Evolutionary conservation across 257 asterid genomes (phyloP).

Genomic region (Solanum sitiens): DNA sequence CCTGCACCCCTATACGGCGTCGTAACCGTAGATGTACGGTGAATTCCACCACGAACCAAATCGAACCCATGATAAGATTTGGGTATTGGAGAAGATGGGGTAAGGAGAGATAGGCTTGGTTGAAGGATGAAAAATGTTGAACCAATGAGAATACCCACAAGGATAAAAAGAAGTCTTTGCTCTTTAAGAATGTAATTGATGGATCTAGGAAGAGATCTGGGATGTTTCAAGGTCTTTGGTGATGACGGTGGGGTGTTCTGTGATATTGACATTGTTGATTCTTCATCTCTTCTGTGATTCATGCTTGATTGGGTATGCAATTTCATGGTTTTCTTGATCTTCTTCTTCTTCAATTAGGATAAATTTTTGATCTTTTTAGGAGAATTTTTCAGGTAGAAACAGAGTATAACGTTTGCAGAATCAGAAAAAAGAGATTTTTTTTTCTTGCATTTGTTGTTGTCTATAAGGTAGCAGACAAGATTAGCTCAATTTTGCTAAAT

Average conservation of each 20-base stretch:
- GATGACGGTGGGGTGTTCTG: slow-evolving; percentile 39
- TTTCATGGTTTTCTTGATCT: slow-evolving; percentile 36
- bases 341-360: neutral
- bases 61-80: neutral
- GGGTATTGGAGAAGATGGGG: slow-evolving; percentile 17
- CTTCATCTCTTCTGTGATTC: slow-evolving; percentile 45
- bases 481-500: neutral
- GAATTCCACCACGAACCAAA: neutral
- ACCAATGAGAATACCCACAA: slow-evolving; percentile 68
- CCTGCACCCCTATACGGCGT: neutral
- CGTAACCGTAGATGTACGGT: neutral
- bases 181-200: slow-evolving; percentile 66
- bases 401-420: neutral
- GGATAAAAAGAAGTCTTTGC: slow-evolving; percentile 75
- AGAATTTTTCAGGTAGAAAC: neutral
- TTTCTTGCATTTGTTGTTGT: neutral
- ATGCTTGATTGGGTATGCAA: slow-evolving; percentile 43
- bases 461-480: neutral
- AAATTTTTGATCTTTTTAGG: neutral
- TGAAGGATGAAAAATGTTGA: slow-evolving; percentile 68
- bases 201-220: slow-evolving; percentile 76
- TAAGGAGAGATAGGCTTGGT: slow-evolving; percentile 13
- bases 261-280: slow-evolving; percentile 13
- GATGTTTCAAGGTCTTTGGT: slow-evolving; percentile 63
- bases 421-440: neutral